Evolutionary conservation across 179 eudicot genomes (phyloP).

Genomic region (Silene noctiflora): DNA sequence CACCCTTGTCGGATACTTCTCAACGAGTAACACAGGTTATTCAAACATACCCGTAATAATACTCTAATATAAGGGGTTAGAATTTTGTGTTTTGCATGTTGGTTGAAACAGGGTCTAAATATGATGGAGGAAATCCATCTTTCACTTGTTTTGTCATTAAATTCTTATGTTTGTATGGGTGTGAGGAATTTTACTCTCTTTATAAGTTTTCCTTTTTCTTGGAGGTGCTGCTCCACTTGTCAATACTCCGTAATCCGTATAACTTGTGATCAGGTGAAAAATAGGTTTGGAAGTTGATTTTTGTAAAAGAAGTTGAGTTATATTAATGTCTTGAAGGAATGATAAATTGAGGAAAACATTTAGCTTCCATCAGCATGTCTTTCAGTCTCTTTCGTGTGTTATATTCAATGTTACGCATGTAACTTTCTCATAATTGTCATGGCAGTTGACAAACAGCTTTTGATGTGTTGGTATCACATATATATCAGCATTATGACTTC

Average conservation of each 20-base stretch:
- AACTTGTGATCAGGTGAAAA: background rate
- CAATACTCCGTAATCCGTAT: background rate
- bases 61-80: too few relatives aligned
- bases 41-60: too few relatives aligned
- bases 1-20: too few relatives aligned
- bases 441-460: background rate
- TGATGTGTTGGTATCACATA: background rate
- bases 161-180: background rate
- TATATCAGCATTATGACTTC: background rate
- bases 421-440: slow-evolving; percentile 2
- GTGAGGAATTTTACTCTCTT: background rate
- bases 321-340: background rate
- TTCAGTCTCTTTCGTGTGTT: background rate
- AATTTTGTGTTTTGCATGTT: too few relatives aligned
- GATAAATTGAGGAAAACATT: background rate
- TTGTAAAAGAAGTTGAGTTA: background rate
- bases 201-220: background rate
- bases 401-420: background rate
- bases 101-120: too few relatives aligned
- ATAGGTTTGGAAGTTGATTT: background rate
- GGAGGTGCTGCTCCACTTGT: background rate
- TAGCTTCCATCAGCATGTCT: background rate
- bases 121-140: too few relatives aligned
- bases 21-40: too few relatives aligned
- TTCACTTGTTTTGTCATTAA: too few relatives aligned